A percentile compares a stretch with the other conserved stretches of the same genome.
Evolutionary conservation across 2,329 filamentous ascomycete genomes (phyloP).

Genomic region (Trichoderma sp.): DNA sequence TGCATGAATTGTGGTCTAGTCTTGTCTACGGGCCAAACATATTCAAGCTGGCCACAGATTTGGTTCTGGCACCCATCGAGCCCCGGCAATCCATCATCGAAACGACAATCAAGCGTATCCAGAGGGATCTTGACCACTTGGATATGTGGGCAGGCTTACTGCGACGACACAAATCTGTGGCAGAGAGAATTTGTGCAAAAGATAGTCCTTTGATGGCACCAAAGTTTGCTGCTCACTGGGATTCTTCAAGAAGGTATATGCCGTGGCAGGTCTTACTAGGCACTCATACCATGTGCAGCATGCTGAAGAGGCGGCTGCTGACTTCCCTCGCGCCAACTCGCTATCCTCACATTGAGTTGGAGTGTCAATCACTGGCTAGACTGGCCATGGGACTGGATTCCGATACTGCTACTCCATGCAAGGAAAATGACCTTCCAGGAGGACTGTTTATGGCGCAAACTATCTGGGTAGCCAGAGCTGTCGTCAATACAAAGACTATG

Average conservation of each 20-base stretch:
- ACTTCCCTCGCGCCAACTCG: background rate
- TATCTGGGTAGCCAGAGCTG: background rate
- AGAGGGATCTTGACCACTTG: background rate
- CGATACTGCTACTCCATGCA: background rate
- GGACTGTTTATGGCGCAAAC: conserved; percentile 5
- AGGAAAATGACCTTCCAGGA: background rate
- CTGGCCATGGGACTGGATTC: background rate
- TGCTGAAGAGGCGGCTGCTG: background rate
- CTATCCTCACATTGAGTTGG: background rate
- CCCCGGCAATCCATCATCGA: background rate
- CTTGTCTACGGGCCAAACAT: background rate
- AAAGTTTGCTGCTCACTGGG: background rate
- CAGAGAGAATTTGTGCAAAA: background rate
- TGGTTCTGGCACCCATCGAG: background rate
- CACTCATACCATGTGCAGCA: background rate
- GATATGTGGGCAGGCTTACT: background rate
- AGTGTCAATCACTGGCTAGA: background rate
- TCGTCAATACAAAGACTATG: background rate
- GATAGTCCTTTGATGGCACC: background rate
- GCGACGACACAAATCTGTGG: background rate
- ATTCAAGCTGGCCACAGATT: background rate
- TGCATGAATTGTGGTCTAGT: background rate
- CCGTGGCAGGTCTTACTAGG: background rate
- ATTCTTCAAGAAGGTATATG: background rate
- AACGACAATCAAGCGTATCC: background rate